A percentile compares a stretch with the other conserved stretches of the same genome.
Evolutionary conservation across 2,329 filamentous ascomycete genomes (phyloP).

Genomic region (Cercospora brassicicola): DNA sequence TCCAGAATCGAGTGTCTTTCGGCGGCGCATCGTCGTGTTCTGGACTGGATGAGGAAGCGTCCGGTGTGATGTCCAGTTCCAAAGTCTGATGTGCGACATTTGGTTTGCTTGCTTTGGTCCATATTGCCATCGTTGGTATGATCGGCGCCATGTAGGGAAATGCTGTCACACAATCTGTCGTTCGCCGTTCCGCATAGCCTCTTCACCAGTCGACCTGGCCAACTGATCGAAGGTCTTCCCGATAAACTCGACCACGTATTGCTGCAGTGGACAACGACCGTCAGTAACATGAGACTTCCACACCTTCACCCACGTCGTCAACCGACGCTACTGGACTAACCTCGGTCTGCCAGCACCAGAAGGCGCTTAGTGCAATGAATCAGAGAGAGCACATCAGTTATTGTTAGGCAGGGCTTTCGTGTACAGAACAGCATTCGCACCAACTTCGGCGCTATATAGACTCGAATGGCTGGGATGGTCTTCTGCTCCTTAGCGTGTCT

Average conservation of each 20-base stretch:
- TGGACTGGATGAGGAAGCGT: background rate
- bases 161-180: background rate
- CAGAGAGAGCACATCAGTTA: background rate
- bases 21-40: conserved; percentile 14
- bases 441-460: background rate
- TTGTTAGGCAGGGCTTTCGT: background rate
- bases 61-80: conserved; percentile 3
- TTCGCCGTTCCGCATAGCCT: background rate
- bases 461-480: background rate
- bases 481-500: conserved; percentile 1
- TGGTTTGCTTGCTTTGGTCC: background rate
- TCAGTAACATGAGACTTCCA: background rate
- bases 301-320: background rate
- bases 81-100: conserved; percentile 4
- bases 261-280: background rate
- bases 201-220: background rate
- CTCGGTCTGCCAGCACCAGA: background rate
- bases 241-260: background rate
- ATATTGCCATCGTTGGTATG: conserved; percentile 8
- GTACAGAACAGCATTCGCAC: background rate
- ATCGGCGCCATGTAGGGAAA: conserved; percentile 1
- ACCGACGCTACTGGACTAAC: background rate
- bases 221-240: background rate
- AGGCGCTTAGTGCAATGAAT: background rate
- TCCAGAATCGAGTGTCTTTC: conserved; percentile 14